phyloP scores from a whole-genome alignment of 1,284 basidiomycete genomes.

The Salmacisia buchloeana region DNA sequence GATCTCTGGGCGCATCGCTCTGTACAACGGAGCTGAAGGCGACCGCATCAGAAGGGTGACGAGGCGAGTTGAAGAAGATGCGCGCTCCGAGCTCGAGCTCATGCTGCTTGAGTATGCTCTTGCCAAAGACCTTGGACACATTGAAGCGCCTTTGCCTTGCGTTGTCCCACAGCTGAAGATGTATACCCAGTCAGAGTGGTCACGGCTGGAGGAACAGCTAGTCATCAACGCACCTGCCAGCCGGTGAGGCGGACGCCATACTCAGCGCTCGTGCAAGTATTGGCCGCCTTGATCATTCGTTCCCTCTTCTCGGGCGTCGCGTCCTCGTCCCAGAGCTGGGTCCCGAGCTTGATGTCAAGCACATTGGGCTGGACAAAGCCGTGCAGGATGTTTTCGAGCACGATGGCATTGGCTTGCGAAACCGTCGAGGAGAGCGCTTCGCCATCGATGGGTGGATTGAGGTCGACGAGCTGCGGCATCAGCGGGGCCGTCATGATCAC shows the following conservation, averaged over 20 bases:
- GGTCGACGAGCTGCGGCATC: constrained; percentile 33
- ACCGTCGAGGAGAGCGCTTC: background rate
- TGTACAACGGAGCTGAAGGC: background rate
- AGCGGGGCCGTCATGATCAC: constrained; percentile 8
- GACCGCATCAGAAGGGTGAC: constrained; percentile 6
- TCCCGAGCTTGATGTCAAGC: constrained; percentile 87
- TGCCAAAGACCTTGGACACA: constrained; percentile 74
- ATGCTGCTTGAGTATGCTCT: constrained; percentile 60
- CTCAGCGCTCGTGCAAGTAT: constrained; percentile 65
- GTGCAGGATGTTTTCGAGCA: constrained; percentile 75
- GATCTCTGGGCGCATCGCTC: background rate
- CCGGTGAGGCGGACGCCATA: constrained; percentile 79
- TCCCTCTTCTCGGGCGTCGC: constrained; percentile 70
- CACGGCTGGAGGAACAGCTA: background rate
- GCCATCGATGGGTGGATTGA: constrained; percentile 53
- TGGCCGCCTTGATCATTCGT: constrained; percentile 70
- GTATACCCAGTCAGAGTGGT: background rate
- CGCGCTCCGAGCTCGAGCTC: constrained; percentile 69
- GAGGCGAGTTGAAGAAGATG: constrained; percentile 67
- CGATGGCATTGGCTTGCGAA: constrained; percentile 53
- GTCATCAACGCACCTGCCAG: constrained; percentile 65
- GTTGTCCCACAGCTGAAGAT: constrained; percentile 14
- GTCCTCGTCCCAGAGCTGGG: constrained; percentile 66
- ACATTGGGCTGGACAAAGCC: constrained; percentile 74
- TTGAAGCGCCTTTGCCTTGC: constrained; percentile 61